Evolutionary conservation across 176 grass and related monocot genomes (phyloP).

Genomic region (Phoenix roebelenii): DNA sequence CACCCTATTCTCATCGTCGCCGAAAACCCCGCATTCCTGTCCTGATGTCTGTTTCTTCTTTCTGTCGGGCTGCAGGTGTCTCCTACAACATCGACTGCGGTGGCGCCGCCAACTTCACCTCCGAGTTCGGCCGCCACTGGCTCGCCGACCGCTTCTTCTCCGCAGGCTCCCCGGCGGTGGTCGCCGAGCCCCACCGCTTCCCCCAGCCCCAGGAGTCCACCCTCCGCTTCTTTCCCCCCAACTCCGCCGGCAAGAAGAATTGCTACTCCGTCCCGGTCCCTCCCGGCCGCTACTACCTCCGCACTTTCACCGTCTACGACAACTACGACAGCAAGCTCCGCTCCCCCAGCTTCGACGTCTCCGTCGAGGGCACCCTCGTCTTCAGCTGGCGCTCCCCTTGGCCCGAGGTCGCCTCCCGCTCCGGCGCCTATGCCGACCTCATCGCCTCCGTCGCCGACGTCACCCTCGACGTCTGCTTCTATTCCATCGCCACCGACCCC

Average conservation of each 20-base stretch:
- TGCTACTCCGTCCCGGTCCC: conserved; percentile 84
- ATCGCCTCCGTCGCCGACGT: conserved; percentile 55
- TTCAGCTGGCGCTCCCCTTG: conserved; percentile 85
- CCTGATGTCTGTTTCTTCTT: neutral
- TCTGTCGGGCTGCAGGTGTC: conserved; percentile 31
- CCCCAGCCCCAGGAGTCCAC: conserved; percentile 72
- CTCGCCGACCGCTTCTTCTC: conserved; percentile 83
- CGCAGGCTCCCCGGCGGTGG: conserved; percentile 38
- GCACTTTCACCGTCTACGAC: conserved; percentile 95
- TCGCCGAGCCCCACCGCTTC: conserved; percentile 92
- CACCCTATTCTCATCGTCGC: neutral
- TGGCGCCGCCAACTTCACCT: conserved; percentile 71
- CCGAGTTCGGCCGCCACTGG: conserved; percentile 62
- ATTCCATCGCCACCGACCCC: conserved; percentile 84
- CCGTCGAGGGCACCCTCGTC: conserved; percentile 77
- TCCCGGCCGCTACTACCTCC: conserved; percentile 80
- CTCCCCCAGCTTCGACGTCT: conserved; percentile 85
- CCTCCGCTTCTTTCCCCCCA: conserved; percentile 87
- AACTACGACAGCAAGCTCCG: conserved; percentile 92
- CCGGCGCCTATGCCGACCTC: conserved; percentile 91
- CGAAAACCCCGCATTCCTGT: conserved; percentile 1
- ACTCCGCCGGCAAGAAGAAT: conserved; percentile 67
- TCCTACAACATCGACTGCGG: conserved; percentile 99
- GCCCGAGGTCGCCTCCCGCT: conserved; percentile 71
- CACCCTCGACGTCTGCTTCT: conserved; percentile 83